These are phyloP conservation scores for Endothia cerciana DNA, from an alignment of 2,329 filamentous ascomycete genomes.

Conservation along the genomic window DNA sequence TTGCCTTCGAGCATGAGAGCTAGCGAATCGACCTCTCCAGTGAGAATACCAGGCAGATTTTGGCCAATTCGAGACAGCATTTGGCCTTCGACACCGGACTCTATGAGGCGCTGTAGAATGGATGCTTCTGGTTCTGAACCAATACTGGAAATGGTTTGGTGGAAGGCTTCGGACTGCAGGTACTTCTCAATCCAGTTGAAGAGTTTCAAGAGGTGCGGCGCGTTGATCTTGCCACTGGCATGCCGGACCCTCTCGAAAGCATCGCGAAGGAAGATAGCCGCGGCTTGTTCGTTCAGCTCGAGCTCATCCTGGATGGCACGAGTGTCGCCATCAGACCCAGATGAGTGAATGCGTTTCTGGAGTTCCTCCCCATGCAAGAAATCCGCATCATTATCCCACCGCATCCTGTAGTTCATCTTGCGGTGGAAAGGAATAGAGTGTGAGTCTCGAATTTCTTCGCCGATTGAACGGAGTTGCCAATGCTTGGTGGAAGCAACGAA, in stretches of 20 bases:
- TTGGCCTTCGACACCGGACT: constrained; percentile 24
- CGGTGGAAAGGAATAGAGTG: constrained; percentile 8
- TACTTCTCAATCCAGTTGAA: constrained; percentile 26
- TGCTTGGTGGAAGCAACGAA: constrained; percentile 12
- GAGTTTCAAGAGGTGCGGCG: constrained; percentile 22
- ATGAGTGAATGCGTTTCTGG: neutral
- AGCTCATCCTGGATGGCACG: constrained; percentile 5
- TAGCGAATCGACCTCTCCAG: constrained; percentile 15
- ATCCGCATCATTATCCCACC: constrained; percentile 26
- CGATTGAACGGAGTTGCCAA: constrained; percentile 17
- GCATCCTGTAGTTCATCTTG: constrained; percentile 26
- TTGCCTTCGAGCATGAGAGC: constrained; percentile 23
- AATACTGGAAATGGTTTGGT: neutral
- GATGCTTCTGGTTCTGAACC: constrained; percentile 17
- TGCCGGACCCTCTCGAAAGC: constrained; percentile 8
- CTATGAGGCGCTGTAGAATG: constrained; percentile 20
- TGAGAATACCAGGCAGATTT: constrained; percentile 16
- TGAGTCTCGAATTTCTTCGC: constrained; percentile 7
- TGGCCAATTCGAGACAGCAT: constrained; percentile 20
- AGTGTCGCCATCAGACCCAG: neutral
- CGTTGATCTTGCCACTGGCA: constrained; percentile 4
- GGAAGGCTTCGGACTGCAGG: constrained; percentile 6
- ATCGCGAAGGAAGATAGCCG: constrained; percentile 26
- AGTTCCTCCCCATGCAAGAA: constrained; percentile 15
- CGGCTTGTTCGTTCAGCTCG: constrained; percentile 22